Base-by-base conservation (phyloP, 129 eudicot species). In the Lonicera japonica region DNA sequence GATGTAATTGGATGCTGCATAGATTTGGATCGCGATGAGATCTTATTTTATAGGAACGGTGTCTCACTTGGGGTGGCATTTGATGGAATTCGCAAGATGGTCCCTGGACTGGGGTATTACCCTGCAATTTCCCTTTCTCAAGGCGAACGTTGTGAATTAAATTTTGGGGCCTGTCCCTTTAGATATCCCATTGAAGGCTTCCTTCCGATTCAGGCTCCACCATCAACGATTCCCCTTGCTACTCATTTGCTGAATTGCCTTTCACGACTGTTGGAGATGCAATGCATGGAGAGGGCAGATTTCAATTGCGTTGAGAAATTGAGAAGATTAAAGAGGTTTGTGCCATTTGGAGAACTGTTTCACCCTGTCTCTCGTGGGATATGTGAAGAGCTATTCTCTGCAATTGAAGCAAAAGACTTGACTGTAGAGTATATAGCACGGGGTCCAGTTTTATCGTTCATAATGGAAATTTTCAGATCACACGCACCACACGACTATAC, bases 1-100 rank as follows among this genome's bases (percentile, higher is more conserved):
- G 99, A 94, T 75, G 89, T 94, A 7, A 94, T 94, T 79, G 99
- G 96, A 64, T 94, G 99, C 63, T 94, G 96, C 76, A 80, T 94
- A 76, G 94, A 94, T 67, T 74, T 94, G 47, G 94, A 88, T 68
- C 66, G 51, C 66, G 96, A 85, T 73, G 88, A 76, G 67, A 85
- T 94, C 20, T 70, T 73, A 46, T 94, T 78, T 64, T 81, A 80
- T 13, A 76, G 99, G 73, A 94, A 94, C 57, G 99, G 99, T 51
- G 63, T 77, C 61, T 76, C 96, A 39, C 96, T 94, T 69, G 99
- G 99, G 38, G 82, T 88, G 47, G 99, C 96, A 23, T 94, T 88
- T 69, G 55, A 25, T 10, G 99, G 96, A 17, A 80, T 94, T 23
- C 80, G 96, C 64, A 94, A 94, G 80, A 88, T 83, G 95, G 88